Conservation (phyloP, 2,329 filamentous ascomycete species). For the Fusarium algeriense region DNA sequence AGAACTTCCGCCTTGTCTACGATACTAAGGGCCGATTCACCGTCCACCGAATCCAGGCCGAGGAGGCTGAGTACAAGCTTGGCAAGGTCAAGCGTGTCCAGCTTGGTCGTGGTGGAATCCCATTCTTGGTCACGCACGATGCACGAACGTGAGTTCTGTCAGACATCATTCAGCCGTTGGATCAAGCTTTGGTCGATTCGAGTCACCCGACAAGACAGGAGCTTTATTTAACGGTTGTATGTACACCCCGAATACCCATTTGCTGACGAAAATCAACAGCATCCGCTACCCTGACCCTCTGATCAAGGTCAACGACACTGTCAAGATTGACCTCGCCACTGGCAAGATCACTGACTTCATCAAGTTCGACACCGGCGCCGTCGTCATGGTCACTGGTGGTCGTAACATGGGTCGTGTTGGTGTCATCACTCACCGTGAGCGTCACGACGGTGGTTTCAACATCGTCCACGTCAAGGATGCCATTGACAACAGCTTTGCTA, state of each 20-base stretch:
- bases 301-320: conserved; percentile 99
- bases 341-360: conserved; percentile 99
- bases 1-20: conserved; percentile 99
- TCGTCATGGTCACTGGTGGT: conserved; percentile 99
- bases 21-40: conserved; percentile 99
- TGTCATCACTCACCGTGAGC: conserved; percentile 99
- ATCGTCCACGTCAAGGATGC: conserved; percentile 99
- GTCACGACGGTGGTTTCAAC: conserved; percentile 99
- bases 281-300: conserved; percentile 98
- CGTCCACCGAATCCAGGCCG: conserved; percentile 97
- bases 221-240: conserved; percentile 67
- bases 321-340: conserved; percentile 97
- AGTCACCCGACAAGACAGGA: conserved; percentile 52
- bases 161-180: conserved; percentile 99
- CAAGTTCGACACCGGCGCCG: conserved; percentile 98
- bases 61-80: conserved; percentile 99
- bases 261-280: conserved; percentile 68
- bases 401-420: conserved; percentile 99
- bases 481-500: conserved; percentile 99
- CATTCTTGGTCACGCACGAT: conserved; percentile 99
- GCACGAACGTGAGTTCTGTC: conserved; percentile 99
- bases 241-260: conserved; percentile 51
- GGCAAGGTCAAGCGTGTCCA: conserved; percentile 99
- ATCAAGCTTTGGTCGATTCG: conserved; percentile 93
- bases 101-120: conserved; percentile 99